phyloP scores from a whole-genome alignment of 2,329 filamentous ascomycete genomes.

The Fusarium nygamai region DNA sequence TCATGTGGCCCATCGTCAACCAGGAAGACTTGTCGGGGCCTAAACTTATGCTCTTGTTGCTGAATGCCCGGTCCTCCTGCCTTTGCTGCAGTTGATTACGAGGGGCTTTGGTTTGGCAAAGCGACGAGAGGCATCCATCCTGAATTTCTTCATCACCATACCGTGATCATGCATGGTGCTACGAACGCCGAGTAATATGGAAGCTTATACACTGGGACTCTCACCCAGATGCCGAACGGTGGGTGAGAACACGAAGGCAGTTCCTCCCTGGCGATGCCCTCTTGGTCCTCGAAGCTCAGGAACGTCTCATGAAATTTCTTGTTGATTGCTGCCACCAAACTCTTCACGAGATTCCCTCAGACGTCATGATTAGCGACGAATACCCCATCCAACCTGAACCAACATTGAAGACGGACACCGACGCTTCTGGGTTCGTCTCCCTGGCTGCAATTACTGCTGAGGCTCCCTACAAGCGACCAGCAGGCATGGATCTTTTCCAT shows the following conservation, averaged over 20 bases:
- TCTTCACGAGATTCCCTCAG: slow-evolving; percentile 59
- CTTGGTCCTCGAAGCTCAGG: slow-evolving; percentile 61
- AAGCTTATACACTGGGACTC: slow-evolving; percentile 48
- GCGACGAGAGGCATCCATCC: slow-evolving; percentile 38
- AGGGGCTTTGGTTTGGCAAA: slow-evolving; percentile 45
- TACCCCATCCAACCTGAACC: slow-evolving; percentile 52
- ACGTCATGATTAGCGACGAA: slow-evolving; percentile 37
- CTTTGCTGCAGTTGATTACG: slow-evolving; percentile 60
- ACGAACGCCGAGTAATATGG: slow-evolving; percentile 48
- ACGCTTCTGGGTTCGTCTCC: slow-evolving; percentile 48
- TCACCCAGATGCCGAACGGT: slow-evolving; percentile 50
- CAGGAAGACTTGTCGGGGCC: slow-evolving; percentile 61
- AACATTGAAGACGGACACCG: slow-evolving; percentile 40
- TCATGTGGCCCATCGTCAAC: slow-evolving; percentile 66
- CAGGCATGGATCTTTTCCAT: slow-evolving; percentile 54
- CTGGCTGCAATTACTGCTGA: slow-evolving; percentile 56
- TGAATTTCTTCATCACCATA: slow-evolving; percentile 44
- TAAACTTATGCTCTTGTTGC: slow-evolving; percentile 57
- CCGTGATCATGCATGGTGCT: slow-evolving; percentile 49
- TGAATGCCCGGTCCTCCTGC: slow-evolving; percentile 60
- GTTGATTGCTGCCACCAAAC: slow-evolving; percentile 57
- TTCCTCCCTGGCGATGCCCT: slow-evolving; percentile 59
- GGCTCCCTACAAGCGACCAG: slow-evolving; percentile 62
- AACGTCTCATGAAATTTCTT: slow-evolving; percentile 59
- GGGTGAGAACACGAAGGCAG: slow-evolving; percentile 48